Base-by-base conservation (phyloP, 768 basidiomycete genomes). In the Boletus tomentosulus region DNA sequence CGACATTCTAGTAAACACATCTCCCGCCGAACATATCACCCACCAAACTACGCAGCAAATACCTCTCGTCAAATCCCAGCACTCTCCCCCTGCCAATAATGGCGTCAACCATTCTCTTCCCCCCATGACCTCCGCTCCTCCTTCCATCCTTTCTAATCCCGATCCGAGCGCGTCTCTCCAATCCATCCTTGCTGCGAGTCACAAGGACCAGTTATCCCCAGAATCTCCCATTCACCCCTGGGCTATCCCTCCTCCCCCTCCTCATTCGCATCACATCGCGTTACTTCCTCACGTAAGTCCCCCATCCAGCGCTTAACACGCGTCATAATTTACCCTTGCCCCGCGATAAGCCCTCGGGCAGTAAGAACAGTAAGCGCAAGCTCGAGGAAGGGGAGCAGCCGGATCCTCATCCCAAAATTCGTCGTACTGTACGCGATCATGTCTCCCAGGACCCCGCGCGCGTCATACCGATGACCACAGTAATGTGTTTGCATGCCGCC, bases 401-500 rank as follows among this genome's bases (percentile, higher is more conserved):
- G 3, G 86, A 89, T 57, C 70, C 74, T 27, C 87, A 90, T 60
- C 78, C 74, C 60, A 92, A 92, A 77, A 91, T 91, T 66, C 82
- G 89, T 53, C 86, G 89, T 63, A 87, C 89, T 60, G 86, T 90
- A 46, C 86, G 86, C 69, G 87, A 90, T 70, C 88, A 89, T 67
- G 81, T 89, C 59, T 82, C 83, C 33, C 85, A 87, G 64, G 87
- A 90, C 62, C 84, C 85, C 9, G 68, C 81, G 46, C 86, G 85
- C 58, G 82, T 87, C 61, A 81, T 89, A 73, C 87, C 88, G 55
- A 92, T 93, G 91, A 92, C 91, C 35, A 92, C 90, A 37, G 89
- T 93, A 31, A 83, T 92, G 57, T 92, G 89, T 61, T 78, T 94
- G 50, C 93, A 96, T 65, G 92, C 93, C 25, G 91, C 90, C 31